A percentile compares a stretch with the other conserved stretches of the same genome.
These are phyloP conservation scores for Aechmea fasciata DNA, from an alignment of 176 grass and related monocot species.

Conservation along the genomic window DNA sequence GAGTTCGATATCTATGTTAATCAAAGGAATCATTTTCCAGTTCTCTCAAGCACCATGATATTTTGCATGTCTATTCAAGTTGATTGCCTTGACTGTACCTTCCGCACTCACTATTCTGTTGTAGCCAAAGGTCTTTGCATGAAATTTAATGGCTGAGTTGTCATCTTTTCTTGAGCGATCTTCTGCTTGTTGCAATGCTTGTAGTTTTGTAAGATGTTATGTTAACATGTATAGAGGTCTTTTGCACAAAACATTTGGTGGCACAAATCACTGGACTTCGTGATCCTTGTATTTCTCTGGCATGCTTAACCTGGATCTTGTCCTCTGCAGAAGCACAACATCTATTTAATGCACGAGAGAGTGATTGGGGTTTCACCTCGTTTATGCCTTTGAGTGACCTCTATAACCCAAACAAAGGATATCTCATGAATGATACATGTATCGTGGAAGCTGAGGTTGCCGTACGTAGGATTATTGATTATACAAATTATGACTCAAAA, in stretches of 20 bases:
- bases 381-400: conserved; percentile 96
- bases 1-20: too few relatives aligned
- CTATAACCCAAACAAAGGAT: conserved; percentile 82
- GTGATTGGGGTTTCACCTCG: conserved; percentile 97
- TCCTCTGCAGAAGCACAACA: conserved; percentile 86
- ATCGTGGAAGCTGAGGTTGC: conserved; percentile 93
- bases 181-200: background rate
- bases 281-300: background rate
- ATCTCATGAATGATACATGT: conserved; percentile 96
- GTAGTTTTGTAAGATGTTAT: background rate
- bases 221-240: too few relatives aligned
- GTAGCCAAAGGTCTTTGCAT: too few relatives aligned
- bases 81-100: too few relatives aligned
- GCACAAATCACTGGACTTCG: background rate
- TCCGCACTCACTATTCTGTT: too few relatives aligned
- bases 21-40: too few relatives aligned
- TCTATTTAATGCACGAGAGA: conserved; percentile 91
- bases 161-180: too few relatives aligned
- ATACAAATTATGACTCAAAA: conserved; percentile 98
- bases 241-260: background rate
- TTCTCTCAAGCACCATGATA: too few relatives aligned
- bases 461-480: conserved; percentile 83
- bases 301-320: background rate
- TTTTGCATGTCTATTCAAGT: too few relatives aligned
- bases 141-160: too few relatives aligned